Evolutionary conservation across 345 rosid species (phyloP).

Genomic region (Camelina laxa): DNA sequence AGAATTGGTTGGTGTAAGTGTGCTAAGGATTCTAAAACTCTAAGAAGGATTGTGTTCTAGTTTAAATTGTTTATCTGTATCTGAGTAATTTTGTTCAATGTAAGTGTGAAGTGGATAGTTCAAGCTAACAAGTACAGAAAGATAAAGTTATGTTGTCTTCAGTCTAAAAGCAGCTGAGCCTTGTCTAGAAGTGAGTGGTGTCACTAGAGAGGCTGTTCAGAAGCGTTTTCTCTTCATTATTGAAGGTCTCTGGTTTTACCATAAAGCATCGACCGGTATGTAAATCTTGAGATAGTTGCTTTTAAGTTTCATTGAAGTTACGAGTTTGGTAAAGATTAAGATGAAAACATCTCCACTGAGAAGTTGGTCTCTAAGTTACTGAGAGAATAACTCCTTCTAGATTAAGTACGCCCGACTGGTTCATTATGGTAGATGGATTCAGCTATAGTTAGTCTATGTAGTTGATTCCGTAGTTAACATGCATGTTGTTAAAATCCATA

Average conservation of each 20-base stretch:
- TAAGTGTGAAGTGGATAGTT: slow-evolving; percentile 91
- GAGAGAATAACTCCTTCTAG: neutral
- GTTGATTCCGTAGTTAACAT: too few relatives aligned
- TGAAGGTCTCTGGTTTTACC: slow-evolving; percentile 81
- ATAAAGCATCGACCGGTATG: slow-evolving; percentile 85
- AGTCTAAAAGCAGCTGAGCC: slow-evolving; percentile 86
- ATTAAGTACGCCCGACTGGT: neutral
- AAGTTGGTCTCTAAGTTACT: slow-evolving; percentile 1
- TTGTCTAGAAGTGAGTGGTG: slow-evolving; percentile 69
- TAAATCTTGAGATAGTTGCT: slow-evolving; percentile 23
- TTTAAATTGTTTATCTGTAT: neutral
- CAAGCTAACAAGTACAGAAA: slow-evolving; percentile 74
- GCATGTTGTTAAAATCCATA: neutral
- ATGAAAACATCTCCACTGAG: neutral
- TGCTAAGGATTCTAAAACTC: neutral
- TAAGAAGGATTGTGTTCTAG: slow-evolving; percentile 6
- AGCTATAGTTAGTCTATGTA: too few relatives aligned
- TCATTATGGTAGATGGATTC: neutral
- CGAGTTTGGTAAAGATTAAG: neutral
- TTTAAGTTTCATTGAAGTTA: neutral
- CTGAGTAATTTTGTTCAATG: slow-evolving; percentile 1
- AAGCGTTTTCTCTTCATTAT: slow-evolving; percentile 70
- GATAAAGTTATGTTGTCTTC: slow-evolving; percentile 94
- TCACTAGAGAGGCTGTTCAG: slow-evolving; percentile 73
- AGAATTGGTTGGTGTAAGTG: neutral